Evolutionary conservation across 2,329 filamentous ascomycete species (phyloP), one percentile per base, ranked within the genome.

Genomic region (Dryadomyces quercus-mongolicae): DNA sequence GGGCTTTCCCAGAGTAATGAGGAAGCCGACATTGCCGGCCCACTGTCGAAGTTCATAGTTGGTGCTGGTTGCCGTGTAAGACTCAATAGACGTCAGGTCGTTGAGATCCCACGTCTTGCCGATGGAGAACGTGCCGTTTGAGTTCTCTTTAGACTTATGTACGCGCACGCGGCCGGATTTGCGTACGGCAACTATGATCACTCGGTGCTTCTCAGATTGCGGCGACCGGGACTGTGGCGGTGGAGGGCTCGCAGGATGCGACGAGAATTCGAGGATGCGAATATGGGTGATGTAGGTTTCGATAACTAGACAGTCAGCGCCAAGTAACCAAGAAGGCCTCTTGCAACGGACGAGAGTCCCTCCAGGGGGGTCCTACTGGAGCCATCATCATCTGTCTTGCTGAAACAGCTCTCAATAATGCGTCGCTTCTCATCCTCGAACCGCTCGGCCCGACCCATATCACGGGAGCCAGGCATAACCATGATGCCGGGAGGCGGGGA

Each of bases 251-350:
- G 90, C 91, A 16, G 92, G 90, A 68, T 91, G 84, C 44, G 81
- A 78, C 55, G 84, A 83, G 75, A 88, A 95, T 73, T 98, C 93
- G 60, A 81, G 82, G 64, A 98, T 90, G 64, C 85, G 82, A 63
- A 97, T 91, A 67, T 98, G 93, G 21, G 93, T 98, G 64, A 98
- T 98, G 73, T 98, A 98, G 38, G 90, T 96, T 72, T 98, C 93
- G 61, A 84, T 74, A 61, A 88, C 85, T 89, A 63, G 13, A 36
- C 43, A 16, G 16, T 21, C 21, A 46, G 44, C 52, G 20, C 42
- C 42, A n/a, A n/a, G 42, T 9, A 8, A 10, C 42, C 34, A 6
- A 51, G 21, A 25, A 51, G 48, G 22, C 10, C 31, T 40, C 15
- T 34, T 5, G 34, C 2, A 48, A 6, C 10, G 34, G 31, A 57